phyloP scores from a whole-genome alignment of 768 basidiomycete genomes.

The Scleroderma bovista region DNA sequence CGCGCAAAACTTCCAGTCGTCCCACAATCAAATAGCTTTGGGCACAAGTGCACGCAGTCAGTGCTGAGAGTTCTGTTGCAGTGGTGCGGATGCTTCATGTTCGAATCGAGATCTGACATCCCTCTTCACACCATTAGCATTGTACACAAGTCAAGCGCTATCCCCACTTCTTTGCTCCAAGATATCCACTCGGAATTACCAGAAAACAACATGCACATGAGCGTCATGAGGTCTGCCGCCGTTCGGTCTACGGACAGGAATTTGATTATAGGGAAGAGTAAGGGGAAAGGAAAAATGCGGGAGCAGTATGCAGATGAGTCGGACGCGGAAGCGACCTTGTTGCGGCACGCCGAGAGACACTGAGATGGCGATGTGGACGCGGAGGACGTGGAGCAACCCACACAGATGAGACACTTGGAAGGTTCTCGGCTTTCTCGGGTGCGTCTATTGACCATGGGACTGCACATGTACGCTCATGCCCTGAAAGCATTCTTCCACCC shows the following conservation, averaged over 20 bases:
- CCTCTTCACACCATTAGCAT: constrained; percentile 59
- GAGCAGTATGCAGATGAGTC: constrained; percentile 58
- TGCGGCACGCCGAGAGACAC: constrained; percentile 34
- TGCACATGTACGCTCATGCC: neutral
- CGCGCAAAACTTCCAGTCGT: too few relatives aligned
- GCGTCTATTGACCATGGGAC: constrained; percentile 4
- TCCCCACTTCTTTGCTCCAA: constrained; percentile 39
- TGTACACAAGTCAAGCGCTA: constrained; percentile 38
- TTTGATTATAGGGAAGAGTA: constrained; percentile 14
- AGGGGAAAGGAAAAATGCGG: constrained; percentile 41
- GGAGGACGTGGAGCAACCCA: constrained; percentile 26
- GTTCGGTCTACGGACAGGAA: constrained; percentile 19
- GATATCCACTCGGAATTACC: neutral
- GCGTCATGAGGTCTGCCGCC: constrained; percentile 30
- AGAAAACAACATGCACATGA: constrained; percentile 22
- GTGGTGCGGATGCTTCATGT: constrained; percentile 14
- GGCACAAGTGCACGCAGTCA: too few relatives aligned
- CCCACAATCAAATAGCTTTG: too few relatives aligned
- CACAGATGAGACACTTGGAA: constrained; percentile 21
- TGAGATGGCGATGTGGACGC: constrained; percentile 35
- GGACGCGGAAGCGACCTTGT: constrained; percentile 54
- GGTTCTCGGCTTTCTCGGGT: constrained; percentile 15
- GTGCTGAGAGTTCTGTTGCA: too few relatives aligned
- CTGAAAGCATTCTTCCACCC: constrained; percentile 19
- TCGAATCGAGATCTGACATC: constrained; percentile 59